Evolutionary conservation across 208 protist species (phyloP).

Genomic region (Trypanosoma conorhini): DNA sequence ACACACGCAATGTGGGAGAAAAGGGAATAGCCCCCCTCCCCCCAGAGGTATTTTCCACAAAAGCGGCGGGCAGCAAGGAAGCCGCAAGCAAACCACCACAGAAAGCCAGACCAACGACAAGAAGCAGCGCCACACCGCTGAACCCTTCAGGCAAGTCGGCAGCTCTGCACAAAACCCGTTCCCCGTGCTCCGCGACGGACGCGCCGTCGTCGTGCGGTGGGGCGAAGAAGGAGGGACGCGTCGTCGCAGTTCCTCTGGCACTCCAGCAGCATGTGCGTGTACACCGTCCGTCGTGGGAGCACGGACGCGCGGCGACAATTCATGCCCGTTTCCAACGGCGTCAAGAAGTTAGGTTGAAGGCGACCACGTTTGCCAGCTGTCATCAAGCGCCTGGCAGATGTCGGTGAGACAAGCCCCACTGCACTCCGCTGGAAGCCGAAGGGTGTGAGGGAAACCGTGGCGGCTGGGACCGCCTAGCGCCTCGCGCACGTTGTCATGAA

Average conservation of each 20-base stretch:
- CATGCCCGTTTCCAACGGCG: conserved; percentile 55
- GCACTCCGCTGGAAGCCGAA: conserved; percentile 51
- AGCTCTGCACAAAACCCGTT: too few relatives aligned
- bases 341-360: too few relatives aligned
- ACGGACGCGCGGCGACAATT: conserved; percentile 50
- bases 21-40: conserved; percentile 5
- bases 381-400: conserved; percentile 67
- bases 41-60: background rate
- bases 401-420: conserved; percentile 89
- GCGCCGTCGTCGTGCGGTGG: background rate
- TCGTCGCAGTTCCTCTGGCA: conserved; percentile 44
- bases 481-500: conserved; percentile 49
- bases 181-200: background rate
- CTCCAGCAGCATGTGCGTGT: conserved; percentile 61
- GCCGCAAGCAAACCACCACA: conserved; percentile 11
- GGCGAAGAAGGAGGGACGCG: conserved; percentile 18
- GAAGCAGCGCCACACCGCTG: conserved; percentile 73
- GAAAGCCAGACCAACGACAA: conserved; percentile 73
- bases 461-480: conserved; percentile 42
- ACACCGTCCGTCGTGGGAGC: conserved; percentile 50
- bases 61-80: conserved; percentile 16
- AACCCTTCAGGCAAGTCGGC: conserved; percentile 47
- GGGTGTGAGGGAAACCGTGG: conserved; percentile 48
- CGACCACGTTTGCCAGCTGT: conserved; percentile 45
- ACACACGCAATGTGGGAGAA: conserved; percentile 5